These are phyloP conservation scores for Bodo saltans DNA, from an alignment of 78 protist genomes.

Conservation along the genomic window DNA sequence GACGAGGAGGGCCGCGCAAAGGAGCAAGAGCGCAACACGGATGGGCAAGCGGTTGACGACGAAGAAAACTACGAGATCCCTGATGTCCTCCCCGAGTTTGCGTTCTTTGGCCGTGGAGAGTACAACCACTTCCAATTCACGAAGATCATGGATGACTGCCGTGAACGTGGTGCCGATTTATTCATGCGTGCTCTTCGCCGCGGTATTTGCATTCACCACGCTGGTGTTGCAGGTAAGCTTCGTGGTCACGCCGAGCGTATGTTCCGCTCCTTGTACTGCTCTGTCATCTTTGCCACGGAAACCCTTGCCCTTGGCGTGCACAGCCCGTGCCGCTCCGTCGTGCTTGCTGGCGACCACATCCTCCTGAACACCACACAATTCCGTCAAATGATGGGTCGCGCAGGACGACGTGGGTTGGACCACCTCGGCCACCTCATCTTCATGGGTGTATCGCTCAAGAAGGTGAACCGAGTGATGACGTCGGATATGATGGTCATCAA, in stretches of 20 bases:
- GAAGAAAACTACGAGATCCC: constrained; percentile 10
- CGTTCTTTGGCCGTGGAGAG: neutral
- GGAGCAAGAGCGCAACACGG: neutral
- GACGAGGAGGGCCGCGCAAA: neutral
- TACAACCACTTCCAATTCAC: neutral
- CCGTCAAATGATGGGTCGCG: constrained; percentile 85
- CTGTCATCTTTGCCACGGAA: constrained; percentile 60
- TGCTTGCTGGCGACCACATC: constrained; percentile 62
- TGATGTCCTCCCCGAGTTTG: neutral
- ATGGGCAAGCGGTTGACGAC: neutral
- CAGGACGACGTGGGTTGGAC: constrained; percentile 87
- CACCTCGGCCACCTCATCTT: constrained; percentile 61
- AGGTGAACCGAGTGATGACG: constrained; percentile 22
- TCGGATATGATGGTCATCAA: constrained; percentile 17
- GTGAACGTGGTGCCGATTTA: neutral
- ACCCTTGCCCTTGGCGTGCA: constrained; percentile 82
- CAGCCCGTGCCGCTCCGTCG: constrained; percentile 73
- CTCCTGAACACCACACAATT: constrained; percentile 51
- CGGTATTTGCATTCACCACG: constrained; percentile 56
- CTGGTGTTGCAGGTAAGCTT: constrained; percentile 28
- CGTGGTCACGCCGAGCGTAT: constrained; percentile 47
- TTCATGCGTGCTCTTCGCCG: constrained; percentile 19
- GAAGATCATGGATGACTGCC: neutral
- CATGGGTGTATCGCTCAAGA: neutral
- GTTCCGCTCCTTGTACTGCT: constrained; percentile 47